Conservation (phyloP, 2,329 filamentous ascomycete genomes). For the Penicillium sumatraense region DNA sequence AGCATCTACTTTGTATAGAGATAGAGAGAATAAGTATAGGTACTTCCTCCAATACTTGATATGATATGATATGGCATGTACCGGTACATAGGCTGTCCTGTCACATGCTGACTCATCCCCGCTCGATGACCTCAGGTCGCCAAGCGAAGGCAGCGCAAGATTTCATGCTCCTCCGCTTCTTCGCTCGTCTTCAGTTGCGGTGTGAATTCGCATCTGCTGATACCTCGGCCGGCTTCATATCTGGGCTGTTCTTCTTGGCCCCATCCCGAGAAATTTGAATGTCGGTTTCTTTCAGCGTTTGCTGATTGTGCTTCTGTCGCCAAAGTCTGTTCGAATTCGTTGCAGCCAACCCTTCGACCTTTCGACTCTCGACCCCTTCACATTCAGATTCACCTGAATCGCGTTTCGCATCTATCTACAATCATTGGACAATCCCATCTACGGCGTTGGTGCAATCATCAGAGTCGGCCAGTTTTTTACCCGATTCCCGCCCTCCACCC, state of each 20-base stretch:
- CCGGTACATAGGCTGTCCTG: too few species aligned
- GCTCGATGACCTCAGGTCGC: conserved; percentile 32
- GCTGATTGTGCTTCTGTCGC: conserved; percentile 22
- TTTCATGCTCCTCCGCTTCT: conserved; percentile 17
- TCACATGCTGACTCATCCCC: conserved; percentile 28
- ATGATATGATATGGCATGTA: too few species aligned
- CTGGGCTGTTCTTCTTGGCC: background rate
- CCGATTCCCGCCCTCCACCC: conserved; percentile 9
- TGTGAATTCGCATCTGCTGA: background rate
- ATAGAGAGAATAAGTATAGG: background rate
- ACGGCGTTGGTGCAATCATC: background rate
- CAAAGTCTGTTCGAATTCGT: background rate
- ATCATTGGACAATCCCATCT: background rate
- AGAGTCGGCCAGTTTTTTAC: conserved; percentile 15
- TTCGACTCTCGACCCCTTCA: conserved; percentile 6
- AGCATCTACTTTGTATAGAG: too few species aligned
- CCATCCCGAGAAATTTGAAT: conserved; percentile 13
- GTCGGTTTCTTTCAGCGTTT: conserved; percentile 20
- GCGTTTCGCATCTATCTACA: background rate
- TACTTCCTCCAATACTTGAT: too few species aligned
- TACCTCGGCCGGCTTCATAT: background rate
- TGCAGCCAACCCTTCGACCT: background rate
- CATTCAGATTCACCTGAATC: background rate
- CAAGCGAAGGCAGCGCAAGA: conserved; percentile 24
- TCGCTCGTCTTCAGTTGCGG: conserved; percentile 10